Percentiles rank a stretch among this genome's conserved stretches.
These are phyloP conservation scores for Salinomyces thailandicus DNA, from an alignment of 2,329 filamentous ascomycete species.

Conservation along the genomic window DNA sequence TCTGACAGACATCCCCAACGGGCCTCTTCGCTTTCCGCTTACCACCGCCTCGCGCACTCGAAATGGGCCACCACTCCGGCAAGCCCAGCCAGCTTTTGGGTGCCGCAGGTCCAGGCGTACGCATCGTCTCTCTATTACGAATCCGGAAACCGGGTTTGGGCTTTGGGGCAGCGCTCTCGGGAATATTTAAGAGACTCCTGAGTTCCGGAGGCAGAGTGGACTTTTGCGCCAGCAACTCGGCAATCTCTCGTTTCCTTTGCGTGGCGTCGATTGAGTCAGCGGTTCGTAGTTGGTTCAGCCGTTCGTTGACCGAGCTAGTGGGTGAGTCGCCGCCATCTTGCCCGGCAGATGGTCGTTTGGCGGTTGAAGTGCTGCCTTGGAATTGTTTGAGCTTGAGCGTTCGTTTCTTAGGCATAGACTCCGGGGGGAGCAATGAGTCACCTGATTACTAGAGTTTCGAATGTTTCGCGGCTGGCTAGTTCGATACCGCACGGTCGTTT, in stretches of 20 bases:
- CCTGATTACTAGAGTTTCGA: no score
- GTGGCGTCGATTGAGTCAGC: constrained; percentile 29
- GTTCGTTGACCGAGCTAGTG: constrained; percentile 35
- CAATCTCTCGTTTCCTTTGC: constrained; percentile 34
- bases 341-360: constrained; percentile 13
- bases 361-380: constrained; percentile 25
- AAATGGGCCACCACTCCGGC: constrained; percentile 12
- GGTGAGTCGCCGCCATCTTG: constrained; percentile 12
- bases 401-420: constrained; percentile 40
- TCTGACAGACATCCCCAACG: constrained; percentile 11
- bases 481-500: no score
- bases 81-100: constrained; percentile 35
- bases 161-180: constrained; percentile 36
- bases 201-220: constrained; percentile 36
- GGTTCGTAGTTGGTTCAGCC: constrained; percentile 36
- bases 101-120: constrained; percentile 35
- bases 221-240: constrained; percentile 29
- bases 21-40: constrained; percentile 7
- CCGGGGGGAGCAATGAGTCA: neutral
- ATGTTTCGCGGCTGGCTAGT: no score
- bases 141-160: constrained; percentile 32
- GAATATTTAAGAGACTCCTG: constrained; percentile 34
- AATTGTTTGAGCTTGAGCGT: constrained; percentile 31
- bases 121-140: constrained; percentile 20
- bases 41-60: constrained; percentile 11